Evolutionary conservation across 2,329 filamentous ascomycete genomes (phyloP).

Genomic region (Knufia fluminis): DNA sequence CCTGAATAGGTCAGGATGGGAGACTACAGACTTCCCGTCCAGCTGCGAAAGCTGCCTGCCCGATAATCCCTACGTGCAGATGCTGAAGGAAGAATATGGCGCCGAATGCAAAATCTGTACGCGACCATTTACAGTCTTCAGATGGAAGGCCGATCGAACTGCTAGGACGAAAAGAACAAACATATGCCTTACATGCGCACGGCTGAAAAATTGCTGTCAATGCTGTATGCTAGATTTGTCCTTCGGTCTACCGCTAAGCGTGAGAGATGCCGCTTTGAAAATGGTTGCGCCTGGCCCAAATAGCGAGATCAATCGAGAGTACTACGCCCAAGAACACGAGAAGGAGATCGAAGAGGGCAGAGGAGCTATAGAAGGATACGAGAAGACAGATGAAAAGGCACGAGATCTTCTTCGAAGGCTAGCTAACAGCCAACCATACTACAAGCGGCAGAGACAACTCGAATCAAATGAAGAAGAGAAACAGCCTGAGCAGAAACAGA

Average conservation of each 20-base stretch:
- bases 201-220: slow-evolving; percentile 97
- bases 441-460: slow-evolving; percentile 72
- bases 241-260: slow-evolving; percentile 88
- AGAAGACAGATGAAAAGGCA: slow-evolving; percentile 95
- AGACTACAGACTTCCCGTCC: slow-evolving; percentile 53
- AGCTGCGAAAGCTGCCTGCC: slow-evolving; percentile 79
- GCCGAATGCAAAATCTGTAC: slow-evolving; percentile 84
- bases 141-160: slow-evolving; percentile 87
- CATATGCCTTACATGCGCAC: slow-evolving; percentile 92
- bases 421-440: slow-evolving; percentile 90
- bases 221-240: slow-evolving; percentile 97
- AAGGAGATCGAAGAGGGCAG: slow-evolving; percentile 87
- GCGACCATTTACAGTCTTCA: slow-evolving; percentile 88
- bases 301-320: slow-evolving; percentile 90
- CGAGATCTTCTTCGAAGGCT: slow-evolving; percentile 74
- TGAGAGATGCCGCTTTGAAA: slow-evolving; percentile 91
- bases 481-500: slow-evolving; percentile 37
- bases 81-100: slow-evolving; percentile 95
- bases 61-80: slow-evolving; percentile 95
- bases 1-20: slow-evolving; percentile 90
- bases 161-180: slow-evolving; percentile 87
- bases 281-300: slow-evolving; percentile 92
- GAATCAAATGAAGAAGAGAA: slow-evolving; percentile 44
- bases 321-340: slow-evolving; percentile 96
- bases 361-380: slow-evolving; percentile 78